These are phyloP conservation scores for Durusdinium trenchii DNA, from an alignment of 73 alveolate species.

Conservation along the genomic window DNA sequence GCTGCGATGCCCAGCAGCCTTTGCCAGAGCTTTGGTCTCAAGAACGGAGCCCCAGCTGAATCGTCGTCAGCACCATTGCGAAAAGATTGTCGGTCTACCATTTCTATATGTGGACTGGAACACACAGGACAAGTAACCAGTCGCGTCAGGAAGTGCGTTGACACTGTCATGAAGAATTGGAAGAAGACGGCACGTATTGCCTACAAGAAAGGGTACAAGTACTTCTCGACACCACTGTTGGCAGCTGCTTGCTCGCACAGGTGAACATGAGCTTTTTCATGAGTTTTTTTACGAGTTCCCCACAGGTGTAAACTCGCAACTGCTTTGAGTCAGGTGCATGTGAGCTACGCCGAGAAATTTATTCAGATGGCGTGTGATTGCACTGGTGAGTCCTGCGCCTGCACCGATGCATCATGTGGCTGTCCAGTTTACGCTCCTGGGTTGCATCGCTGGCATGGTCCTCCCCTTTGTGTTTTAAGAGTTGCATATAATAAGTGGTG, in stretches of 20 bases:
- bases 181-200: constrained; percentile 54
- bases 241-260: constrained; percentile 18
- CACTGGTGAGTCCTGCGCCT: background rate
- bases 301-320: background rate
- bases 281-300: too few species aligned
- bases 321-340: background rate
- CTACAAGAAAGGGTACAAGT: constrained; percentile 46
- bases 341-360: constrained; percentile 65
- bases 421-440: constrained; percentile 77
- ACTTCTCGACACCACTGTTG: constrained; percentile 78
- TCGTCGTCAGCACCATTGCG: background rate
- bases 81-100: background rate
- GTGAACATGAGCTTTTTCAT: too few species aligned
- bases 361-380: constrained; percentile 60
- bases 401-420: constrained; percentile 89
- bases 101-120: background rate
- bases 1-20: constrained; percentile 72
- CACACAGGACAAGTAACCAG: background rate
- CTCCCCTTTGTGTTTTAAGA: background rate
- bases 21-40: constrained; percentile 75
- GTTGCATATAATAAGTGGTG: background rate
- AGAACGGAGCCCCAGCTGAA: constrained; percentile 69
- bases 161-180: constrained; percentile 37
- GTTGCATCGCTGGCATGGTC: background rate
- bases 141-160: constrained; percentile 46